Evolutionary conservation across 2,329 filamentous ascomycete genomes (phyloP), one percentile per base, ranked within the genome.

Genomic region (Cordyceps javanica): DNA sequence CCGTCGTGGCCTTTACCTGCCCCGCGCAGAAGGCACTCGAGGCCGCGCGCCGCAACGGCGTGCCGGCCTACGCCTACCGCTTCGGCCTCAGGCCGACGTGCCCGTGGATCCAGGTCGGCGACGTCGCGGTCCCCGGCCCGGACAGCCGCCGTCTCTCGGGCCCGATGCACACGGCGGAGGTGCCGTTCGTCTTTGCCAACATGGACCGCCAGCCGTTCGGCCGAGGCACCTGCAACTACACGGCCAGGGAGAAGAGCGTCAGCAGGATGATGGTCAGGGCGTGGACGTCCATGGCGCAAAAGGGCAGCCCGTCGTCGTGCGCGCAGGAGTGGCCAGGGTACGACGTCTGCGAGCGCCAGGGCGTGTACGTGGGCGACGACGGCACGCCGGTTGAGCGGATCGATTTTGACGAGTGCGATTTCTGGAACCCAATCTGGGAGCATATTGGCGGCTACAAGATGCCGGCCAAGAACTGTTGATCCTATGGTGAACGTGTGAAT

Each of bases 161-260:
- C 25, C 51, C 61, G 0, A 56, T 60, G 23, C 63, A 64, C 42
- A 60, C 52, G 6, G 48, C 59, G 2, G 61, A 64, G 44, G 14
- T 65, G 13, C 60, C 62, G 2, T 62, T 60, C 14, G 49, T 62
- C 8, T 63, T 65, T 59, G 60, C 30, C 6, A 62, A 61, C 19
- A 28, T 64, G 23, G 57, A 62, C n/a, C 46, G 60, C 25, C 38
- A 57, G 52, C 60, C 62, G 8, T 63, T 56, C 51, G 60, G 60
- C 2, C 54, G 59, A 13, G 60, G 63, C 1, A 61, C 48, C 16
- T 61, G 60, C 38, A 61, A 60, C 21, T 57, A 54, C 2, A 59
- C 55, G 13, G 36, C 41, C 10, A 45, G 30, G 1, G 60, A 64
- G 30, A 38, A 57, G 8, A 41, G 54, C 19, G 23, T 63, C n/a